Evolutionary conservation across 495 filamentous ascomycete species (phyloP).

Genomic region (Daldinia grandis): DNA sequence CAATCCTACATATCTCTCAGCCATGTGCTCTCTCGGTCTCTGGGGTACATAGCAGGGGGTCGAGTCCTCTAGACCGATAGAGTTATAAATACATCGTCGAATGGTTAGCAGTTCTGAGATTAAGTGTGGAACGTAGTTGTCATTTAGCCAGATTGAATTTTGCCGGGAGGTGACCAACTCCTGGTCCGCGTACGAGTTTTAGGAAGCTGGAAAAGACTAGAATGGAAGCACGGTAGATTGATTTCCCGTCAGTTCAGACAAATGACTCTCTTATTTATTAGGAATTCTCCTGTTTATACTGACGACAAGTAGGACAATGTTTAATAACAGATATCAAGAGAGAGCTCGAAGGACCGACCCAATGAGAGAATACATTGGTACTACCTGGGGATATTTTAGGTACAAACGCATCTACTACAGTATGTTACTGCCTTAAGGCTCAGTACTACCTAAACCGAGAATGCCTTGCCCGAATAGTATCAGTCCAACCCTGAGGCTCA

Average conservation of each 20-base stretch:
- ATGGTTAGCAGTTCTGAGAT: conserved; percentile 33
- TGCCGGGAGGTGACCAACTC: conserved; percentile 25
- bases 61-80: conserved; percentile 29
- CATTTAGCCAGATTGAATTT: conserved; percentile 43
- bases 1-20: conserved; percentile 21
- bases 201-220: conserved; percentile 4
- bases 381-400: not conserved
- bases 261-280: not conserved
- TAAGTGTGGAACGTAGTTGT: conserved; percentile 34
- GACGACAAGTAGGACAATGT: not conserved
- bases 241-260: not conserved
- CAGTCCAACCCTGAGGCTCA: not conserved
- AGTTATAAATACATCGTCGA: conserved; percentile 35
- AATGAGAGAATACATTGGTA: not conserved
- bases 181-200: conserved; percentile 8
- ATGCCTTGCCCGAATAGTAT: conserved; percentile 20
- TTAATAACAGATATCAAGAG: not conserved
- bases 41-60: conserved; percentile 20
- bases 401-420: not conserved
- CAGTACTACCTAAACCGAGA: conserved; percentile 3
- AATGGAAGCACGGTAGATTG: not conserved
- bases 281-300: not conserved
- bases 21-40: conserved; percentile 35
- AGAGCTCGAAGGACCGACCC: not conserved
- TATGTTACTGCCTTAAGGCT: not conserved